phyloP scores from a whole-genome alignment of 2,329 filamentous ascomycete genomes.

The Aschersonia sp. region DNA sequence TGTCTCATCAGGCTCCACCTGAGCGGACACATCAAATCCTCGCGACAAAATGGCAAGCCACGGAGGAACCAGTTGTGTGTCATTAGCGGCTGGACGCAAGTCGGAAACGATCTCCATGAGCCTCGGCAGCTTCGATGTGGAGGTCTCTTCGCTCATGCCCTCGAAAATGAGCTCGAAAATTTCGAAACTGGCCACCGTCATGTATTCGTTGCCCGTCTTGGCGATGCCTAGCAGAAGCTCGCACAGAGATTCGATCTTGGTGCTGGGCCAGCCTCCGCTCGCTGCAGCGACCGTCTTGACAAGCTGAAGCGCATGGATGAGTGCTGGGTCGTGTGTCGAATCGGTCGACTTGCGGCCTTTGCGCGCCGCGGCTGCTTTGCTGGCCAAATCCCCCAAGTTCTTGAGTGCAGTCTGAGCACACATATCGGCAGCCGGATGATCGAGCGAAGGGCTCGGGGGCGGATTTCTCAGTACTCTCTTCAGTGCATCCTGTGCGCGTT shows the following conservation, averaged over 20 bases:
- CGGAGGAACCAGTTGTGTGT: conserved; percentile 84
- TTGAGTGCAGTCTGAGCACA: conserved; percentile 83
- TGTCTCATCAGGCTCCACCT: conserved; percentile 78
- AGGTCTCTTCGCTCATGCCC: conserved; percentile 75
- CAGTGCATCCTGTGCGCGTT: conserved; percentile 81
- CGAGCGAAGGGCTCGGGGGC: conserved; percentile 79
- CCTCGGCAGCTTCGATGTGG: conserved; percentile 76
- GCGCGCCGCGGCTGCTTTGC: conserved; percentile 43
- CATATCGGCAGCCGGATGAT: conserved; percentile 92
- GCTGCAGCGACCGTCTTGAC: conserved; percentile 79
- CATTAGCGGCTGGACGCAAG: conserved; percentile 78
- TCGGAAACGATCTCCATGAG: conserved; percentile 86
- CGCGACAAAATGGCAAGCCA: conserved; percentile 94
- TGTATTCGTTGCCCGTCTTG: conserved; percentile 80
- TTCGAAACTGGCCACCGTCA: conserved; percentile 92
- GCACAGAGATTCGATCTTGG: conserved; percentile 84
- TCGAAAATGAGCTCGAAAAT: conserved; percentile 96
- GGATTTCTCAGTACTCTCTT: conserved; percentile 69
- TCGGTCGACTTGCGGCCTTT: conserved; percentile 49
- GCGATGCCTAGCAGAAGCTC: conserved; percentile 82
- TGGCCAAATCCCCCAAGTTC: conserved; percentile 60
- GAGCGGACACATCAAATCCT: conserved; percentile 85
- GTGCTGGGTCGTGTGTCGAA: conserved; percentile 57
- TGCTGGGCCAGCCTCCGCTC: conserved; percentile 89
- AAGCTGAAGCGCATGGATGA: conserved; percentile 86